Conservation (phyloP, 2,329 filamentous ascomycete species). For the Trichoderma afroharzianum region DNA sequence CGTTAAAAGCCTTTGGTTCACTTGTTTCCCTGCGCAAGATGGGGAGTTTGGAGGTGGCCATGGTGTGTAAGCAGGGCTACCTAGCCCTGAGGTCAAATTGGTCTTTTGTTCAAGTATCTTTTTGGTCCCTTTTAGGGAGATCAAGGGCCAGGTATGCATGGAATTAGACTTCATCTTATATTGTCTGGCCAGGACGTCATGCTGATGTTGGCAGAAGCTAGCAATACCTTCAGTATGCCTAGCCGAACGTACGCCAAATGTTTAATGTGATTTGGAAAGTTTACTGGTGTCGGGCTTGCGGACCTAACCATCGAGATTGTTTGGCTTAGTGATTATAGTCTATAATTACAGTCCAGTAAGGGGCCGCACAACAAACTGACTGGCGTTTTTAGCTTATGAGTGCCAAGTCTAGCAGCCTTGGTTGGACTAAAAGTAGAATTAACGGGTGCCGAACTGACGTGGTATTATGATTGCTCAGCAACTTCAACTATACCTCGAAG, state of each 20-base stretch:
- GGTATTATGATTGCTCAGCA: background rate
- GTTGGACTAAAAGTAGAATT: background rate
- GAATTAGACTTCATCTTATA: background rate
- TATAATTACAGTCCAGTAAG: background rate
- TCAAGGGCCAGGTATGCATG: background rate
- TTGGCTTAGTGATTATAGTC: background rate
- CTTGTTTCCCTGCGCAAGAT: background rate
- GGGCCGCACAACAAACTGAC: background rate
- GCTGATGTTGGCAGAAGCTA: background rate
- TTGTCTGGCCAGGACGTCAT: background rate
- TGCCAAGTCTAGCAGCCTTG: background rate
- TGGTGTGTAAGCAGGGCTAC: background rate
- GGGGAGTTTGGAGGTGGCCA: background rate
- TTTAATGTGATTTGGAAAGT: background rate
- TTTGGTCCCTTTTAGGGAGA: background rate
- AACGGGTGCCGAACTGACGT: background rate
- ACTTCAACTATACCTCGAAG: background rate
- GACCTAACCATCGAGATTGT: background rate
- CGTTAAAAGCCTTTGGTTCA: background rate
- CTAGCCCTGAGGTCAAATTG: background rate
- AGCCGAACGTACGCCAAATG: background rate
- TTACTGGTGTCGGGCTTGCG: background rate
- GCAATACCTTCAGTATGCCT: background rate
- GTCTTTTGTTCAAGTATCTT: background rate
- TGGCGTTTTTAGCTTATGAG: background rate